These are phyloP conservation scores for Fusarium mangiferae DNA, from an alignment of 2,329 filamentous ascomycete species.

Conservation along the genomic window DNA sequence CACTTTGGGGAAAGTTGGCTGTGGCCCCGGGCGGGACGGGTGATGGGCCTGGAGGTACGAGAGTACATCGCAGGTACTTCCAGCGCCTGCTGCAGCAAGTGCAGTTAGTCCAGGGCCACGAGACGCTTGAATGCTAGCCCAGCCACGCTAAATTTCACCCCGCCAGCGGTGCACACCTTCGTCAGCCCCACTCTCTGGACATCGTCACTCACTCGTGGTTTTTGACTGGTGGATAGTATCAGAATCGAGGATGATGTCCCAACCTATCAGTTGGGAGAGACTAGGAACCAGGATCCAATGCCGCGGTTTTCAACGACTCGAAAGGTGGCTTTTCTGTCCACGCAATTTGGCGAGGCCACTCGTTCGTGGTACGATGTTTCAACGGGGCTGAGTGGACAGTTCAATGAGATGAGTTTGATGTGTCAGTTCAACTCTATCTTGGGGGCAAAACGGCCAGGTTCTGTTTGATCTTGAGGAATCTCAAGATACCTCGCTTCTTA, in stretches of 20 bases:
- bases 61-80: conserved; percentile 36
- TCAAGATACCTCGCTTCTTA: neutral
- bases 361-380: conserved; percentile 11
- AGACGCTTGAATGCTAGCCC: conserved; percentile 24
- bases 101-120: conserved; percentile 13
- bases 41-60: conserved; percentile 3
- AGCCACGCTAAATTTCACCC: conserved; percentile 1
- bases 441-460: conserved; percentile 1
- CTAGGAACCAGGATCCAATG: conserved; percentile 30
- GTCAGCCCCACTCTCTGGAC: neutral
- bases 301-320: conserved; percentile 14
- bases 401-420: conserved; percentile 4
- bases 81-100: neutral
- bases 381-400: neutral
- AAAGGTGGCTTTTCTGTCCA: conserved; percentile 7
- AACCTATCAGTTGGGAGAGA: conserved; percentile 33
- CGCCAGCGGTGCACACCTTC: conserved; percentile 10
- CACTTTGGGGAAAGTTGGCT: conserved; percentile 37
- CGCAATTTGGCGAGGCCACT: neutral
- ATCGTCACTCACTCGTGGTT: conserved; percentile 31
- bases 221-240: conserved; percentile 30
- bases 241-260: neutral
- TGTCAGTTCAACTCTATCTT: conserved; percentile 27
- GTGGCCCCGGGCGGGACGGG: conserved; percentile 36
- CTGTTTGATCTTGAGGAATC: neutral